A percentile compares a stretch with the other conserved stretches of the same genome.
phyloP scores from a whole-genome alignment of 768 basidiomycete species.

The Xerocomellus dryophilus region DNA sequence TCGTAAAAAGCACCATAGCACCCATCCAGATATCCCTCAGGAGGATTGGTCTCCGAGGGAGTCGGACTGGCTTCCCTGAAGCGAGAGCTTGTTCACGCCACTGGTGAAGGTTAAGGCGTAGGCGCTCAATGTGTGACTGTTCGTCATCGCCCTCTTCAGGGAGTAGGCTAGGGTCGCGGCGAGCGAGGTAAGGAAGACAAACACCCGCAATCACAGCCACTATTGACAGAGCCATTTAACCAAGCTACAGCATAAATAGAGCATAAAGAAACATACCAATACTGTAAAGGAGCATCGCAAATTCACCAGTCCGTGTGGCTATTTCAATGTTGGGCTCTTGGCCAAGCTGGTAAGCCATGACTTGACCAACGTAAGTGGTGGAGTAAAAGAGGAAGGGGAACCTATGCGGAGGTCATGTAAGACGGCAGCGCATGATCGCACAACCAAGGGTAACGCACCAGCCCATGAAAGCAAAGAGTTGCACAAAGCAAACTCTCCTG shows the following conservation, averaged over 20 bases:
- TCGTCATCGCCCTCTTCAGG: slow-evolving; percentile 65
- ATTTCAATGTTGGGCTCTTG: slow-evolving; percentile 75
- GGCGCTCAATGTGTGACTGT: slow-evolving; percentile 67
- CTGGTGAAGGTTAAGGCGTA: slow-evolving; percentile 65
- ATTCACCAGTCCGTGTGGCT: slow-evolving; percentile 82
- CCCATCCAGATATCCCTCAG: slow-evolving; percentile 93
- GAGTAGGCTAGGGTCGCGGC: slow-evolving; percentile 77
- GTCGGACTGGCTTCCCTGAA: slow-evolving; percentile 66
- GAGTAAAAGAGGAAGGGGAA: slow-evolving; percentile 95
- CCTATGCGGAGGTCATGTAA: slow-evolving; percentile 39
- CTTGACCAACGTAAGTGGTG: slow-evolving; percentile 91
- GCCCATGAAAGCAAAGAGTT: slow-evolving; percentile 95
- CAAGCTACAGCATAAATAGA: background rate
- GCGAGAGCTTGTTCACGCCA: slow-evolving; percentile 86
- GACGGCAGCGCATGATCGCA: slow-evolving; percentile 4
- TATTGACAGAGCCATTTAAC: slow-evolving; percentile 28
- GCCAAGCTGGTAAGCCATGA: slow-evolving; percentile 80
- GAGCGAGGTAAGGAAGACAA: slow-evolving; percentile 75
- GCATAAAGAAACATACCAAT: slow-evolving; percentile 51
- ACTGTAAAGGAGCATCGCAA: slow-evolving; percentile 89
- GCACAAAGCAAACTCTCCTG: slow-evolving; percentile 86
- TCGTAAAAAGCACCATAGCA: slow-evolving; percentile 74
- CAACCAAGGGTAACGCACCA: slow-evolving; percentile 51
- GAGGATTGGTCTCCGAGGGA: slow-evolving; percentile 89
- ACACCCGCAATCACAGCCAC: slow-evolving; percentile 85